phyloP scores from a whole-genome alignment of 768 basidiomycete species.

The Xerocomellus intermedius region DNA sequence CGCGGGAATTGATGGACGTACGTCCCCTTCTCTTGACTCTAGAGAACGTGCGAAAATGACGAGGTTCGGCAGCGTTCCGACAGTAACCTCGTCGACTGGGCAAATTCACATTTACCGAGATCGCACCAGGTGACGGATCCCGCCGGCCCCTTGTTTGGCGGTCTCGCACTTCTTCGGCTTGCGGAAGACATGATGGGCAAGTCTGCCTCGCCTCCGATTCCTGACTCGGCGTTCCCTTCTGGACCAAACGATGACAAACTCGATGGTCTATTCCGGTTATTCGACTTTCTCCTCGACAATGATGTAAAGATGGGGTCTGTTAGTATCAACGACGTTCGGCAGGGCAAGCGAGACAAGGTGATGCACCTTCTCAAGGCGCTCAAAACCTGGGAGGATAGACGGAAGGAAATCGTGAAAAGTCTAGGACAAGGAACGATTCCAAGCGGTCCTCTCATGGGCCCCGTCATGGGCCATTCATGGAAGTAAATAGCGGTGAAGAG shows the following conservation, averaged over 20 bases:
- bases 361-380: constrained; percentile 74
- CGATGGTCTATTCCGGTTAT: constrained; percentile 83
- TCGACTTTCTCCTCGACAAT: constrained; percentile 91
- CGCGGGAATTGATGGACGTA: constrained; percentile 23
- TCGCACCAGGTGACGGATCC: constrained; percentile 54
- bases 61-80: constrained; percentile 35
- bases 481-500: background rate
- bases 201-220: constrained; percentile 65
- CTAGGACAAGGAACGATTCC: constrained; percentile 40
- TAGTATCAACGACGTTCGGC: constrained; percentile 89
- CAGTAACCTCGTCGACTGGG: constrained; percentile 75
- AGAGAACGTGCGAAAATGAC: background rate
- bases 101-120: constrained; percentile 77
- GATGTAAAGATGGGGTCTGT: constrained; percentile 90
- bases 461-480: constrained; percentile 4
- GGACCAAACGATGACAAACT: constrained; percentile 73
- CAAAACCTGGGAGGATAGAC: constrained; percentile 79
- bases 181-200: constrained; percentile 77
- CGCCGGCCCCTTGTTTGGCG: constrained; percentile 49
- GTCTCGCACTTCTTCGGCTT: constrained; percentile 79
- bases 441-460: constrained; percentile 3
- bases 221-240: constrained; percentile 74
- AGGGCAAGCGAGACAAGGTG: constrained; percentile 80
- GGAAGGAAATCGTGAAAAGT: constrained; percentile 52
- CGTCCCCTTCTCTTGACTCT: background rate